A percentile compares a stretch with the other conserved stretches of the same genome.
Conservation (phyloP, 306 rosid species). For the peach (Prunus persica) region DNA sequence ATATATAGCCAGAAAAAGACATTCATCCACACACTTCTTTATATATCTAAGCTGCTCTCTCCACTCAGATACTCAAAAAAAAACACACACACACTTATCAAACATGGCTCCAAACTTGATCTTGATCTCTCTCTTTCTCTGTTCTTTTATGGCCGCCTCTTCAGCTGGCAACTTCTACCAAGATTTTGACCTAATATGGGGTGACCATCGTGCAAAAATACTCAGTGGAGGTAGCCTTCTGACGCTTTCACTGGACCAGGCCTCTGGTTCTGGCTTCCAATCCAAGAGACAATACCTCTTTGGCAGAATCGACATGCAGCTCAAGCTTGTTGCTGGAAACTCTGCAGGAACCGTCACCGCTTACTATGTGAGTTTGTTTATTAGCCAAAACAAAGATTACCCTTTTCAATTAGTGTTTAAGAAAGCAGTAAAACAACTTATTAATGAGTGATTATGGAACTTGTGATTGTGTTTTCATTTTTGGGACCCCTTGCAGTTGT, state of each 20-base stretch:
- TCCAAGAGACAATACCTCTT: conserved; percentile 34
- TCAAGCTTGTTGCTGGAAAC: conserved; percentile 35
- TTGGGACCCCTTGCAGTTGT: conserved; percentile 16
- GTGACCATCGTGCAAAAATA: conserved; percentile 28
- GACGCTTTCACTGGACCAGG: conserved; percentile 26
- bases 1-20: too few species aligned
- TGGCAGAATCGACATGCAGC: conserved; percentile 35
- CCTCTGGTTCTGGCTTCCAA: conserved; percentile 37
- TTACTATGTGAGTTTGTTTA: conserved; percentile 20
- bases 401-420: background rate
- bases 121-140: background rate
- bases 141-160: background rate
- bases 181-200: conserved; percentile 29
- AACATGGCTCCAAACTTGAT: background rate
- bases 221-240: conserved; percentile 27
- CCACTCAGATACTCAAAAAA: too few species aligned
- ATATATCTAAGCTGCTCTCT: too few species aligned
- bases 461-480: background rate
- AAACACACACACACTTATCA: background rate
- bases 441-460: background rate
- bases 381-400: too few species aligned
- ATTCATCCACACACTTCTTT: too few species aligned
- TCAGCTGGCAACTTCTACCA: conserved; percentile 15
- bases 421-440: background rate
- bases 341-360: conserved; percentile 41